A percentile compares a stretch with the other conserved stretches of the same genome.
phyloP scores from a whole-genome alignment of 345 rosid genomes.

The Rhizophora apiculata region DNA sequence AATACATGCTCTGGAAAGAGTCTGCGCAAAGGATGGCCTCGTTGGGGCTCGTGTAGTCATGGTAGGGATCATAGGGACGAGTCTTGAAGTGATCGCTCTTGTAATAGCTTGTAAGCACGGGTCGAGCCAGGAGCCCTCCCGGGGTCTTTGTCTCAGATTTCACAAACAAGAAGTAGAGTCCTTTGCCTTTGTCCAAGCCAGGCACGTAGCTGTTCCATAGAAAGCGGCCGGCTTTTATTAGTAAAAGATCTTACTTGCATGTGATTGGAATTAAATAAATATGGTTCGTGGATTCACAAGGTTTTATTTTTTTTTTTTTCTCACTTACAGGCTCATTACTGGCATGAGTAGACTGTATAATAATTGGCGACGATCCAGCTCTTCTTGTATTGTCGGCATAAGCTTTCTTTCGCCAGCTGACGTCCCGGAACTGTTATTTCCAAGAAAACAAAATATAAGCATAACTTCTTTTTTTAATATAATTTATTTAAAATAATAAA shows the following conservation, averaged over 20 bases:
- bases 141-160: slow-evolving; percentile 40
- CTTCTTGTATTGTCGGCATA: slow-evolving; percentile 93
- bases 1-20: slow-evolving; percentile 45
- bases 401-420: slow-evolving; percentile 99
- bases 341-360: slow-evolving; percentile 94
- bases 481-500: neutral
- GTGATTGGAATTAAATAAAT: neutral
- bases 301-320: neutral
- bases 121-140: slow-evolving; percentile 42
- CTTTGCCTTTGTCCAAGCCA: slow-evolving; percentile 91
- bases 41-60: slow-evolving; percentile 40
- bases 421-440: slow-evolving; percentile 74
- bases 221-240: slow-evolving; percentile 5
- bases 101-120: slow-evolving; percentile 45
- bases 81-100: slow-evolving; percentile 41
- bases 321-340: slow-evolving; percentile 92
- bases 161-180: slow-evolving; percentile 46
- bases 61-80: slow-evolving; percentile 37
- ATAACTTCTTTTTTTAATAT: too few species aligned
- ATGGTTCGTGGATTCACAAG: neutral
- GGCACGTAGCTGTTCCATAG: slow-evolving; percentile 61
- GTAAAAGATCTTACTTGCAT: neutral
- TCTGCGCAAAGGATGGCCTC: slow-evolving; percentile 42
- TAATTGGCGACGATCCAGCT: slow-evolving; percentile 88
- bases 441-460: neutral